A percentile compares a stretch with the other conserved stretches of the same genome.
phyloP scores from a whole-genome alignment of 371 early-diverging fungal species.

The Gilbertella persicaria region DNA sequence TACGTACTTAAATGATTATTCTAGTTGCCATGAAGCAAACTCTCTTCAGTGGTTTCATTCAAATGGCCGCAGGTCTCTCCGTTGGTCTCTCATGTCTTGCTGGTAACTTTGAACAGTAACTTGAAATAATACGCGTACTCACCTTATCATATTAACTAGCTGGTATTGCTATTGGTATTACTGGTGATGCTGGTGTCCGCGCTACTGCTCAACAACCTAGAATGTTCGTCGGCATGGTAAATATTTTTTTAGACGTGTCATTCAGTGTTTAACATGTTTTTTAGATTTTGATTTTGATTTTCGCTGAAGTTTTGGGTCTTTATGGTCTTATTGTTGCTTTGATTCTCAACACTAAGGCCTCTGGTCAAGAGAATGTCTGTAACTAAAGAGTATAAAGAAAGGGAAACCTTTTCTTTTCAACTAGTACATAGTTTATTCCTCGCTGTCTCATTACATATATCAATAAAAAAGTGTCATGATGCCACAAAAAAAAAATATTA shows the following conservation, averaged over 20 bases:
- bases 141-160: slow-evolving; percentile 41
- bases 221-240: slow-evolving; percentile 91
- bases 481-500: background rate
- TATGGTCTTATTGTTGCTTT: slow-evolving; percentile 95
- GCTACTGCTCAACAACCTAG: slow-evolving; percentile 92
- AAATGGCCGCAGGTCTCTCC: slow-evolving; percentile 91
- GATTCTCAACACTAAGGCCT: slow-evolving; percentile 91
- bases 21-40: slow-evolving; percentile 58
- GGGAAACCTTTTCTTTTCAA: slow-evolving; percentile 1
- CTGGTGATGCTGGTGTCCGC: slow-evolving; percentile 95
- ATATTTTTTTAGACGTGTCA: background rate
- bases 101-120: slow-evolving; percentile 9
- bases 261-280: slow-evolving; percentile 13
- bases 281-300: slow-evolving; percentile 90
- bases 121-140: background rate
- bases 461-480: background rate
- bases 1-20: slow-evolving; percentile 2
- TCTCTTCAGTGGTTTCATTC: slow-evolving; percentile 82
- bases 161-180: slow-evolving; percentile 96
- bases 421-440: slow-evolving; percentile 1
- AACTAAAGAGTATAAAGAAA: slow-evolving; percentile 17
- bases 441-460: background rate
- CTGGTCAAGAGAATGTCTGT: slow-evolving; percentile 42
- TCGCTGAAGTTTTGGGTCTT: slow-evolving; percentile 97
- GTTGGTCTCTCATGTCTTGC: slow-evolving; percentile 94